phyloP scores from a whole-genome alignment of 2,329 filamentous ascomycete genomes.

The Colletotrichum lindemuthianum region DNA sequence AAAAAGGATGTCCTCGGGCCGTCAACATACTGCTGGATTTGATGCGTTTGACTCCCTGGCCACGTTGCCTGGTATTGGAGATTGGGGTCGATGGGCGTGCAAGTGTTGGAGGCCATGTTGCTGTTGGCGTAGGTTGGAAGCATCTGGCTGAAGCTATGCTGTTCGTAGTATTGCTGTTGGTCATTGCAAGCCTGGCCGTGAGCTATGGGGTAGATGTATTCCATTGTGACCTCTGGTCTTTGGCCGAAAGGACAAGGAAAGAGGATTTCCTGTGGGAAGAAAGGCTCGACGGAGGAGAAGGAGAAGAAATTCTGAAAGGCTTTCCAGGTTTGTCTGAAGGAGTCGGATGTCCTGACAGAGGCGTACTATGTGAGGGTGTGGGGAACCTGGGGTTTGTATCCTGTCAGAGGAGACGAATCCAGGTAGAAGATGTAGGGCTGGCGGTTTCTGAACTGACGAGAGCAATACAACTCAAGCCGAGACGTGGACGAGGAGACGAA shows the following conservation, averaged over 20 bases:
- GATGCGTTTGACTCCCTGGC: conserved; percentile 19
- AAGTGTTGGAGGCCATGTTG: not conserved
- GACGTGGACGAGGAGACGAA: not conserved
- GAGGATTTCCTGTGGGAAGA: not conserved
- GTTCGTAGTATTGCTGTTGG: conserved; percentile 14
- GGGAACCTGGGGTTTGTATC: not conserved
- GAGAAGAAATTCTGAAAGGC: not conserved
- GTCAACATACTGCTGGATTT: conserved; percentile 31
- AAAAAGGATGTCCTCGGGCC: conserved; percentile 34
- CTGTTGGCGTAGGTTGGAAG: conserved; percentile 13
- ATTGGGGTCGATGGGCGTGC: conserved; percentile 25
- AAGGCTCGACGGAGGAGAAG: not conserved
- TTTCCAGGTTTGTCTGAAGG: not conserved
- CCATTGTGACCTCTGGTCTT: conserved; percentile 2
- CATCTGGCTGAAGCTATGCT: conserved; percentile 19
- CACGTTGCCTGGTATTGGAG: conserved; percentile 25
- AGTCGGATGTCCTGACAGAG: not conserved
- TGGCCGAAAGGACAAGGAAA: too few relatives aligned
- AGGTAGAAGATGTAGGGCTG: conserved; percentile 4
- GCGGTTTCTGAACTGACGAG: not conserved
- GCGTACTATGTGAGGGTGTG: not conserved
- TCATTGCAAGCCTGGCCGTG: conserved; percentile 13
- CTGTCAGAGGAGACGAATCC: not conserved
- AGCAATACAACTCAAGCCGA: not conserved
- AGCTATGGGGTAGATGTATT: conserved; percentile 9